Percentiles rank a stretch among this genome's conserved stretches.
These are phyloP conservation scores for Aegle marmelos DNA, from an alignment of 345 rosid species.

Conservation along the genomic window DNA sequence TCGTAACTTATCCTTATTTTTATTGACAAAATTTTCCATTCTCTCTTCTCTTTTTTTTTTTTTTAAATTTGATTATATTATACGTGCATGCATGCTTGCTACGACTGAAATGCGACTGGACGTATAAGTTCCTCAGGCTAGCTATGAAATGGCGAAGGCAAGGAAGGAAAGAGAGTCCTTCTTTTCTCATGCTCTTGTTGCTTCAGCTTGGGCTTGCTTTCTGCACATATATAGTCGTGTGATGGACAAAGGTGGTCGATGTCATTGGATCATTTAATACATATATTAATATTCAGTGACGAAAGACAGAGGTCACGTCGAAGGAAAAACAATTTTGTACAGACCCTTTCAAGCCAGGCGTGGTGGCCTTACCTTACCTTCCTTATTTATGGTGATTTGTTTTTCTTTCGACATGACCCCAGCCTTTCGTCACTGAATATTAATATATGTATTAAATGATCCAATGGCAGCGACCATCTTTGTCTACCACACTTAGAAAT, in stretches of 20 bases:
- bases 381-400: not conserved
- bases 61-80: not conserved
- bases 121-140: not conserved
- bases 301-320: not conserved
- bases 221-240: not conserved
- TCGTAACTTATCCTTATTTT: not conserved
- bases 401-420: not conserved
- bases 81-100: too few relatives aligned
- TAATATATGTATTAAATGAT: too few relatives aligned
- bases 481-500: too few relatives aligned
- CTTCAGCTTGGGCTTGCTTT: not conserved
- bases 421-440: not conserved
- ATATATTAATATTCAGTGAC: not conserved
- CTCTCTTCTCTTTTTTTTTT: not conserved
- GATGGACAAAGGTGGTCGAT: too few relatives aligned
- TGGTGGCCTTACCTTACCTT: not conserved
- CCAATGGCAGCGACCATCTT: not conserved
- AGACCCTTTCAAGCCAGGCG: not conserved
- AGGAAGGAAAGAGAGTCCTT: not conserved
- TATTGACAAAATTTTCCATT: not conserved
- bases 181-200: not conserved
- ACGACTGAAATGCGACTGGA: slow-evolving; percentile 1
- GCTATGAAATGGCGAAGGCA: not conserved
- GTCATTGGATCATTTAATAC: not conserved
- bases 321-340: not conserved